A percentile compares a stretch with the other conserved stretches of the same genome.
Conservation (phyloP, 257 asterid genomes). For the Cruciata laevipes region DNA sequence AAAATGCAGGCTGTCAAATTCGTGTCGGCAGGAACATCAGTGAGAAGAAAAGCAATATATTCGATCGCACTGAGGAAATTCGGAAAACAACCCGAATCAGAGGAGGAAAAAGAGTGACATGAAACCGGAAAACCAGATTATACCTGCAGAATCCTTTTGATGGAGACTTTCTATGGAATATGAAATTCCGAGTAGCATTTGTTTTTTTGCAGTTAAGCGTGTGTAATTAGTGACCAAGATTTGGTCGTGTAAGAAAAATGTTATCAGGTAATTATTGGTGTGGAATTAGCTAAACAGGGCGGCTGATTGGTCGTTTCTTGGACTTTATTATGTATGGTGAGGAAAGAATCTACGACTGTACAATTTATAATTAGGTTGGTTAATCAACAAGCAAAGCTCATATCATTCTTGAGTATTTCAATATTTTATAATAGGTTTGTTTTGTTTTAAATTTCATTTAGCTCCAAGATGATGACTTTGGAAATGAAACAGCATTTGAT, state of each 20-base stretch:
- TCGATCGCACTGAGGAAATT: slow-evolving; percentile 75
- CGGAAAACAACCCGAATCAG: slow-evolving; percentile 41
- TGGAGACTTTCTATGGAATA: not conserved
- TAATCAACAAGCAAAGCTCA: not conserved
- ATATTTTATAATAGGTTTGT: too few species aligned
- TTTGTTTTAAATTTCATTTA: not conserved
- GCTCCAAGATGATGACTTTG: not conserved
- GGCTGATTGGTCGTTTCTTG: slow-evolving; percentile 4
- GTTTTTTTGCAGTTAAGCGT: slow-evolving; percentile 1
- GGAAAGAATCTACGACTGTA: not conserved
- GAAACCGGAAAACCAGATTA: not conserved
- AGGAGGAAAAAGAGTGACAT: slow-evolving; percentile 22
- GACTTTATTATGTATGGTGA: not conserved
- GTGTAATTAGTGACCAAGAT: slow-evolving; percentile 4
- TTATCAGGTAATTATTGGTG: not conserved
- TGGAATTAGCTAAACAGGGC: not conserved
- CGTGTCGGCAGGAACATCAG: slow-evolving; percentile 68
- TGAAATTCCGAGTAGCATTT: not conserved
- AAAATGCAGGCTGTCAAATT: slow-evolving; percentile 80
- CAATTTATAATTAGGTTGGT: too few species aligned
- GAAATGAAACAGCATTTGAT: too few species aligned
- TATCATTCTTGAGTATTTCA: not conserved
- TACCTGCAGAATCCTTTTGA: slow-evolving; percentile 2
- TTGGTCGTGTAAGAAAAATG: not conserved
- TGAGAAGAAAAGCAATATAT: slow-evolving; percentile 45